These are phyloP conservation scores for Colletotrichum sublineola DNA, from an alignment of 2,329 filamentous ascomycete species.

Conservation along the genomic window DNA sequence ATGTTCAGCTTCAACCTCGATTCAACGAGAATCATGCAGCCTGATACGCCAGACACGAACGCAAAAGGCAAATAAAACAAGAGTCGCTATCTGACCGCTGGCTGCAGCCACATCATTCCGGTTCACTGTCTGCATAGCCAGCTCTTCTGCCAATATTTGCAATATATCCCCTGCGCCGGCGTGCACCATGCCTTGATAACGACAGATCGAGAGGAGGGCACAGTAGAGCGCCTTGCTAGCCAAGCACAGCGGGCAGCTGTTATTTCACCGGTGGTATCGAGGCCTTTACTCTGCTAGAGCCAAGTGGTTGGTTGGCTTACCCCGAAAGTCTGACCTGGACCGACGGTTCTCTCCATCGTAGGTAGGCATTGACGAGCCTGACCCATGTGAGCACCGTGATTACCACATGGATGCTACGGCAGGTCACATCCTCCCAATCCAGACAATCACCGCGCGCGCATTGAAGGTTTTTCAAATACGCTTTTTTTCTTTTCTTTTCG, in stretches of 20 bases:
- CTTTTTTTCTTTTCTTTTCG: background rate
- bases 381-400: background rate
- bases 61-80: background rate
- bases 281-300: background rate
- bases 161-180: background rate
- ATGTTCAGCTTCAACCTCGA: background rate
- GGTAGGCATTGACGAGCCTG: background rate
- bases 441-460: background rate
- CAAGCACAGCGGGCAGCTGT: background rate
- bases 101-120: background rate
- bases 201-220: background rate
- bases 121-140: too few species aligned
- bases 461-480: background rate
- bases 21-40: background rate
- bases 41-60: background rate
- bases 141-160: background rate
- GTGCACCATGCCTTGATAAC: background rate
- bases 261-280: background rate
- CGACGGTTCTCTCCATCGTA: background rate
- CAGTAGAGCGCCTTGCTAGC: background rate
- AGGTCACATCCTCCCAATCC: background rate
- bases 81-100: background rate
- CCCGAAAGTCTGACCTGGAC: background rate
- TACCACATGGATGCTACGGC: background rate
- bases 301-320: background rate